phyloP scores from a whole-genome alignment of 768 basidiomycete species.

The Daedalea quercina region DNA sequence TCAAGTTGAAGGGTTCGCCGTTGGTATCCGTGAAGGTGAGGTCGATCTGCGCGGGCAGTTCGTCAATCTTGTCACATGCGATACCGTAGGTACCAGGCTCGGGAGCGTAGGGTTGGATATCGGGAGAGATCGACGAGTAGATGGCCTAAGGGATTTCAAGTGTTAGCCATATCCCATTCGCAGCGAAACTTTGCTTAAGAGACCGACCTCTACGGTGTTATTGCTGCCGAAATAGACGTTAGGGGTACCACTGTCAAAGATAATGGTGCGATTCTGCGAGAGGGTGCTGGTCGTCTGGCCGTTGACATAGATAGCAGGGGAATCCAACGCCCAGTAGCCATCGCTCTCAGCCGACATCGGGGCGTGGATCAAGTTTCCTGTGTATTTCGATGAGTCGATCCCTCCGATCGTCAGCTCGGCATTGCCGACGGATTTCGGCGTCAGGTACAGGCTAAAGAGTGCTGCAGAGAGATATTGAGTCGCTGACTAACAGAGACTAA shows the following conservation, averaged over 20 bases:
- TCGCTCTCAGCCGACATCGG: slow-evolving; percentile 1
- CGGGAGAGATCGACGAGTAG: slow-evolving; percentile 49
- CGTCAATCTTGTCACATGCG: slow-evolving; percentile 26
- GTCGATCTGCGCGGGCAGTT: slow-evolving; percentile 45
- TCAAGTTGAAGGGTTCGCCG: slow-evolving; percentile 46
- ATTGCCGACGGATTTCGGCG: slow-evolving; percentile 34
- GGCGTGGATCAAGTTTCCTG: slow-evolving; percentile 21
- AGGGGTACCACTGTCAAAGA: slow-evolving; percentile 54
- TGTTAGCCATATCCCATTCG: not conserved
- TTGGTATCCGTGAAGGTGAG: slow-evolving; percentile 44
- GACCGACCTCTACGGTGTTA: slow-evolving; percentile 36
- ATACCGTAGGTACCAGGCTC: slow-evolving; percentile 52
- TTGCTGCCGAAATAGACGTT: slow-evolving; percentile 43
- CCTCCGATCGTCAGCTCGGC: slow-evolving; percentile 51
- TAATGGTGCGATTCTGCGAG: slow-evolving; percentile 34
- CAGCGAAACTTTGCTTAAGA: slow-evolving; percentile 7
- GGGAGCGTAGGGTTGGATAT: slow-evolving; percentile 44
- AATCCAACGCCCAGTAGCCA: slow-evolving; percentile 37
- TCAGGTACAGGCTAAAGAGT: slow-evolving; percentile 32
- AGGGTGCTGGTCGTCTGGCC: slow-evolving; percentile 41
- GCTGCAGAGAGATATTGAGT: slow-evolving; percentile 40
- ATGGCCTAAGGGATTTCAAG: slow-evolving; percentile 32
- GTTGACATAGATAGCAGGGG: slow-evolving; percentile 43
- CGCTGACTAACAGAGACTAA: slow-evolving; percentile 33
- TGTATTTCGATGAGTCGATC: slow-evolving; percentile 44